These are phyloP conservation scores for Articulospora tetracladia DNA, from an alignment of 495 filamentous ascomycete species.

Conservation along the genomic window DNA sequence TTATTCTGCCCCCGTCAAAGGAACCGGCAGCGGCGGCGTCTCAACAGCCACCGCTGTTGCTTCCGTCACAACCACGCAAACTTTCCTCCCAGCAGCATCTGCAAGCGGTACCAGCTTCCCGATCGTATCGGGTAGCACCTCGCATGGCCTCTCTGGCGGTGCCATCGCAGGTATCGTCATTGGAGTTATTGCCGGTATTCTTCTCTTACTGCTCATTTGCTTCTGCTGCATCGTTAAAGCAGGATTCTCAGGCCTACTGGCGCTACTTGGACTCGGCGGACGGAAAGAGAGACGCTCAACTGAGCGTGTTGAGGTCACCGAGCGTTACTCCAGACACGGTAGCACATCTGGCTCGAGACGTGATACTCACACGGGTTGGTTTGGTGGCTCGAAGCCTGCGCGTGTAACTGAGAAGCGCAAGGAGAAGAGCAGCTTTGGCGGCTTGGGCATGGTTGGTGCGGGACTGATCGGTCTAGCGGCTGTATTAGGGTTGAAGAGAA, in stretches of 20 bases:
- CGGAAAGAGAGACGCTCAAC: conserved; percentile 20
- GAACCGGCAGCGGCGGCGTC: conserved; percentile 53
- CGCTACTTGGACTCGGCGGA: conserved; percentile 59
- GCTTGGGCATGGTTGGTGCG: conserved; percentile 59
- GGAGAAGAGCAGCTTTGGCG: conserved; percentile 49
- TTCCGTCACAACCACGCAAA: conserved; percentile 23
- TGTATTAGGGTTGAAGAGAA: conserved; percentile 71
- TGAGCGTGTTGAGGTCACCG: conserved; percentile 49
- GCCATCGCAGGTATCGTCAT: conserved; percentile 96
- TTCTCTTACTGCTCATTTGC: conserved; percentile 69
- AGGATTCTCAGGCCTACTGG: conserved; percentile 58
- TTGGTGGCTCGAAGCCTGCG: conserved; percentile 48
- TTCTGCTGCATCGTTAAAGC: conserved; percentile 69
- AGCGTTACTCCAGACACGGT: conserved; percentile 57
- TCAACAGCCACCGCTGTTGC: conserved; percentile 33
- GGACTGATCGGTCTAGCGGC: conserved; percentile 64
- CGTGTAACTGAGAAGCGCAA: conserved; percentile 44
- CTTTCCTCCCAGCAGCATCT: conserved; percentile 19
- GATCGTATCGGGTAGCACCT: conserved; percentile 24
- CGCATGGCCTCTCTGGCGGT: conserved; percentile 66
- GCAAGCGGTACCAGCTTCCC: conserved; percentile 19
- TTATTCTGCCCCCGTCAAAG: conserved; percentile 60
- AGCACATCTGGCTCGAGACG: conserved; percentile 29
- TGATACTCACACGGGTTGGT: conserved; percentile 62
- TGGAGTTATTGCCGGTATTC: conserved; percentile 72